Percentiles rank a stretch among this genome's conserved stretches.
phyloP scores from a whole-genome alignment of 129 eudicot species.

The Silybum marianum region DNA sequence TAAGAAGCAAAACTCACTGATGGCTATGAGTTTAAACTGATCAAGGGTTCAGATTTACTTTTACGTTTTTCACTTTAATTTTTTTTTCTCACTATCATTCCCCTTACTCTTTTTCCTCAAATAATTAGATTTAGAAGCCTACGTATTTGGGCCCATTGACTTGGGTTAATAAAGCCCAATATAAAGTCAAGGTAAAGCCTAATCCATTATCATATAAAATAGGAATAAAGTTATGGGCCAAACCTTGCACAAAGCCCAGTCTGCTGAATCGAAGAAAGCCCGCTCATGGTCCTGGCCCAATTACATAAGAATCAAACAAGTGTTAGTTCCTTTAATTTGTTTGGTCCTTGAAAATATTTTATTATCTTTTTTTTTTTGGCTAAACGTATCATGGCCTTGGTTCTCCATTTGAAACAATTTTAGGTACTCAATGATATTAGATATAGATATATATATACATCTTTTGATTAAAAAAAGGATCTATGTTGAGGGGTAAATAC shows the following conservation, averaged over 20 bases:
- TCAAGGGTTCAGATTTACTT: too few relatives aligned
- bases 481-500: background rate
- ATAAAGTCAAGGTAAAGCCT: background rate
- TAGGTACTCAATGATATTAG: background rate
- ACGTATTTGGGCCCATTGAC: background rate
- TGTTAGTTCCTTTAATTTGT: background rate
- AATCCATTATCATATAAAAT: background rate
- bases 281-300: conserved; percentile 56
- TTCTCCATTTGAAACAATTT: background rate
- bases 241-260: conserved; percentile 79
- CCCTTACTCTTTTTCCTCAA: too few relatives aligned
- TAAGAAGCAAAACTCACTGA: too few relatives aligned
- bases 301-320: background rate
- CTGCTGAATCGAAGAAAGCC: conserved; percentile 80
- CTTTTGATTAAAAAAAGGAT: background rate
- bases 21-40: too few relatives aligned
- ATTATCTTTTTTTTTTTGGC: background rate
- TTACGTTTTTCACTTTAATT: too few relatives aligned
- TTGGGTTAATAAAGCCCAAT: background rate
- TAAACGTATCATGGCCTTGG: background rate
- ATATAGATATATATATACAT: background rate
- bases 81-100: too few relatives aligned
- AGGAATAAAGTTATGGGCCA: background rate
- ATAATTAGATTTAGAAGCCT: background rate
- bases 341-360: background rate